Evolutionary conservation across 2,329 filamentous ascomycete genomes (phyloP), one percentile per base, ranked within the genome.

Genomic region (Neocatenulostroma microsporum): DNA sequence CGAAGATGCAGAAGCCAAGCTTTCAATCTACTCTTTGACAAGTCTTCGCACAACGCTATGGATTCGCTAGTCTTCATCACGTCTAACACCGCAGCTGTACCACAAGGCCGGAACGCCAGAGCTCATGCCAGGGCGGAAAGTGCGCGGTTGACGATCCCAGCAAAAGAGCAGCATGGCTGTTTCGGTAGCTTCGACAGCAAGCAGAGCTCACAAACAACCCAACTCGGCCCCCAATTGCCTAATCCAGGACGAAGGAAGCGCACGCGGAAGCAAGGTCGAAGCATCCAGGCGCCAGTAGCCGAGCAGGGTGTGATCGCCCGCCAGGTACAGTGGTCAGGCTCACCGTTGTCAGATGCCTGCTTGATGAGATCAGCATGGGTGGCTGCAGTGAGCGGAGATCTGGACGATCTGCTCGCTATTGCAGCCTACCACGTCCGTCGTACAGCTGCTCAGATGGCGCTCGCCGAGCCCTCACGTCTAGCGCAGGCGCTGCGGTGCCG

Each of bases 381-480:
- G 18, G 13, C 18, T 13, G 30, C 20, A 8, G 14, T 13, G 30
- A 23, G 30, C 30, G n/a, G 20, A 17, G 20, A 23, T 12, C 8
- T 32, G 4, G 18, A 32, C 12, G 30, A 32, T 20, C 17, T 32
- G 18, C 20, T 32, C 8, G 20, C 20, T 9, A 32, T 21, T 10
- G 20, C 30, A 11, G 30, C 18, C 9, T 18, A 32, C 20, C 30
- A 32, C 17, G 17, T 32, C 9, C 30, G 30, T 23, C 30, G 30
- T 12, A 23, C 12, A 9, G 14, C 30, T 13, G 17, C 30, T 10
- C 29, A 20, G 9, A 17, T 31, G 6, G 14, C 18, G 10, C 11
- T 6, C 5, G 10, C 17, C 6, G 13, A 31, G 18, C 29, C 29
- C 13, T 31, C 13, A 17, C 18, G 29, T 13, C 13, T 31, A 17